phyloP scores from a whole-genome alignment of 768 basidiomycete species.

The Suillus subluteus region DNA sequence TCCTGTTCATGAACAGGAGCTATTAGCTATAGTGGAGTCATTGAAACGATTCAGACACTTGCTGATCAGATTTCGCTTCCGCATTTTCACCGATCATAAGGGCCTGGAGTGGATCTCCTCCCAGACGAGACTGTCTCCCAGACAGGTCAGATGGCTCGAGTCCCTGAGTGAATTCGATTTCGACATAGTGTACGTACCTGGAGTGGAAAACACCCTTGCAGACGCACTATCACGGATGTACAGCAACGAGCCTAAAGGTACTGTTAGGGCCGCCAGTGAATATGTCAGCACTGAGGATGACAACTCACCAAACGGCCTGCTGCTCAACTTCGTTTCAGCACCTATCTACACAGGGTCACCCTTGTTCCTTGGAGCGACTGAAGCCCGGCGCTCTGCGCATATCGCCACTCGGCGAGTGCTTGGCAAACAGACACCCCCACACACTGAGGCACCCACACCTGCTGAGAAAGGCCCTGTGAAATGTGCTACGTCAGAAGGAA shows the following conservation, averaged over 20 bases:
- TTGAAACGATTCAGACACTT: conserved; percentile 31
- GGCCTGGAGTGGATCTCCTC: conserved; percentile 33
- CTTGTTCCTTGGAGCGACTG: too few relatives aligned
- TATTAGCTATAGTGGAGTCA: conserved; percentile 25
- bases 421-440: too few relatives aligned
- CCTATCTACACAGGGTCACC: too few relatives aligned
- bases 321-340: conserved; percentile 12
- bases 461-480: too few relatives aligned
- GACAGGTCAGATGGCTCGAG: conserved; percentile 31
- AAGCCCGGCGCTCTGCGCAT: too few relatives aligned
- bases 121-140: conserved; percentile 12
- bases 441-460: too few relatives aligned
- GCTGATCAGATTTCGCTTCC: conserved; percentile 25
- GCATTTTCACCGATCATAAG: conserved; percentile 32
- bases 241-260: conserved; percentile 18
- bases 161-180: conserved; percentile 32
- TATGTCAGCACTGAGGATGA: conserved; percentile 24
- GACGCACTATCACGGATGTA: conserved; percentile 35
- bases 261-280: conserved; percentile 9
- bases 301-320: background rate
- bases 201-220: conserved; percentile 15
- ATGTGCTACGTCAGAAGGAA: too few relatives aligned
- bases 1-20: conserved; percentile 24
- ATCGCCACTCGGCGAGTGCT: too few relatives aligned
- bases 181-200: conserved; percentile 27